These are phyloP conservation scores for Irpex lacteus DNA, from an alignment of 1,284 basidiomycete species.

Conservation along the genomic window DNA sequence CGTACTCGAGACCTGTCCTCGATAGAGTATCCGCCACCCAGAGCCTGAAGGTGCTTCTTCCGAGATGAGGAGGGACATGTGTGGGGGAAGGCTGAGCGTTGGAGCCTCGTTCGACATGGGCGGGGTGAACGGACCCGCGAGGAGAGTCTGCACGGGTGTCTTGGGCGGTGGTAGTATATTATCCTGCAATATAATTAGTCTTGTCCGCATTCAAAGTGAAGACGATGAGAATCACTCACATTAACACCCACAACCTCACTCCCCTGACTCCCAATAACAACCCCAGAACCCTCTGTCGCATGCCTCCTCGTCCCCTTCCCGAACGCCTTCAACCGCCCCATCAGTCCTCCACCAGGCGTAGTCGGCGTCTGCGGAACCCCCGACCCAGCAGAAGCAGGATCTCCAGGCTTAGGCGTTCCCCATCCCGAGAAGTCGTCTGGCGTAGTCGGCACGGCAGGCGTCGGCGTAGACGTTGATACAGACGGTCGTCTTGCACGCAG, in stretches of 20 bases:
- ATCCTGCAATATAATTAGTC: slow-evolving; percentile 7
- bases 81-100: slow-evolving; percentile 55
- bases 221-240: slow-evolving; percentile 24
- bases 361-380: too few relatives aligned
- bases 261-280: slow-evolving; percentile 17
- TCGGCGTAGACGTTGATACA: slow-evolving; percentile 24
- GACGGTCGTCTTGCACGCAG: slow-evolving; percentile 43
- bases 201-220: neutral
- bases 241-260: slow-evolving; percentile 24
- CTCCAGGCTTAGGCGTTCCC: slow-evolving; percentile 29
- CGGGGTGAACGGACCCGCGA: slow-evolving; percentile 68
- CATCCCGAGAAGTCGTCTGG: slow-evolving; percentile 56
- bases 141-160: slow-evolving; percentile 62
- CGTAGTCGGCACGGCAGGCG: slow-evolving; percentile 19
- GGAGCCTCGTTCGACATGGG: slow-evolving; percentile 76
- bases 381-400: too few relatives aligned
- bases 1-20: slow-evolving; percentile 66
- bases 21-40: slow-evolving; percentile 78
- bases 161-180: slow-evolving; percentile 20
- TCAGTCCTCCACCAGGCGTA: slow-evolving; percentile 51
- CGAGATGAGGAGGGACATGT: slow-evolving; percentile 76
- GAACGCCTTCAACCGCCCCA: slow-evolving; percentile 77
- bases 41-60: slow-evolving; percentile 68
- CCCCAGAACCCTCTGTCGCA: slow-evolving; percentile 32
- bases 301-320: slow-evolving; percentile 60